Evolutionary conservation across 2,329 filamentous ascomycete species (phyloP).

Genomic region (Harringtonia aguacate): DNA sequence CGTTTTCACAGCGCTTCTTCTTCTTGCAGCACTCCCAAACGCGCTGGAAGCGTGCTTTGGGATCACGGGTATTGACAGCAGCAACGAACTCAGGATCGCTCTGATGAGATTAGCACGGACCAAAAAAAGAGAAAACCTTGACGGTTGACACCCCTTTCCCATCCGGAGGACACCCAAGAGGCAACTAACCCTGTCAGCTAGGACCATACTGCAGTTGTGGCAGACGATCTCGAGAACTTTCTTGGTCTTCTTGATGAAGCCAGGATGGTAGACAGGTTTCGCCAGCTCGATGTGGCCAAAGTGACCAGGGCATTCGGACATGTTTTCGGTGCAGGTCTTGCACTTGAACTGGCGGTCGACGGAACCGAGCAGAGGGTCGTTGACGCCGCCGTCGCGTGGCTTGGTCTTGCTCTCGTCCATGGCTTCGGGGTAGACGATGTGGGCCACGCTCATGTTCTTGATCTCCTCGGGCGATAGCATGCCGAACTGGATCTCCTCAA

Average conservation of each 20-base stretch:
- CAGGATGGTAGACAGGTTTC: conserved; percentile 86
- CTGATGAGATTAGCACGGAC: conserved; percentile 31
- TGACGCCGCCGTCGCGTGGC: conserved; percentile 83
- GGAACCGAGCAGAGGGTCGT: conserved; percentile 90
- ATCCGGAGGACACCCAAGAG: conserved; percentile 25
- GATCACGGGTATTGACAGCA: conserved; percentile 77
- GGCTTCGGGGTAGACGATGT: conserved; percentile 96
- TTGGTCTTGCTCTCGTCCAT: conserved; percentile 94
- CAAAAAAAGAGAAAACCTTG: conserved; percentile 28
- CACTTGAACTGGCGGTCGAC: conserved; percentile 95
- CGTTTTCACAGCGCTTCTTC: conserved; percentile 74
- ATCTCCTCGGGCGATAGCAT: conserved; percentile 97
- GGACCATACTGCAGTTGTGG: conserved; percentile 96
- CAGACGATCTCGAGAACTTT: conserved; percentile 98
- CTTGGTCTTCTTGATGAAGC: conserved; percentile 98
- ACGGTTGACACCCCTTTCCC: neutral
- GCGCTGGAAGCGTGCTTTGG: conserved; percentile 85
- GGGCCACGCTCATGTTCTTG: conserved; percentile 95
- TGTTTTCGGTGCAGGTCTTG: conserved; percentile 90
- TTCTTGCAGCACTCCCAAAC: conserved; percentile 91
- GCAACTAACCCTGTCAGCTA: conserved; percentile 95
- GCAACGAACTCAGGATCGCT: conserved; percentile 73
- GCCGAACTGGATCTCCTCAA: conserved; percentile 98
- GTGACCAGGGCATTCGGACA: conserved; percentile 92
- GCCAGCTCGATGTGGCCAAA: conserved; percentile 98